Percentiles rank a stretch among this genome's conserved stretches.
phyloP scores from a whole-genome alignment of 345 rosid genomes.

The Eucalyptus marginata region DNA sequence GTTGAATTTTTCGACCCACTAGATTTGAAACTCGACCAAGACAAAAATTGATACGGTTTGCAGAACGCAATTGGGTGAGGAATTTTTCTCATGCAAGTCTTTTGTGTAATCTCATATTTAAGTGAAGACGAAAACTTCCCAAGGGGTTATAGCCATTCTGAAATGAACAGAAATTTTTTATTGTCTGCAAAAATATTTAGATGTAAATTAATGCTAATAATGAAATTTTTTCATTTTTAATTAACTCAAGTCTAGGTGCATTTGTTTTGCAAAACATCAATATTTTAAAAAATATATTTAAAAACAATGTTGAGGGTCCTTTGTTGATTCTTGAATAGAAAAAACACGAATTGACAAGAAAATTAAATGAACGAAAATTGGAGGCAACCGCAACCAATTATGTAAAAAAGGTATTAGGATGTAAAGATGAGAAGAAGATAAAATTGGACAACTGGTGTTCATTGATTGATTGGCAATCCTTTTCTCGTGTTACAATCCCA shows the following conservation, averaged over 20 bases:
- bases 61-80: neutral
- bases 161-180: neutral
- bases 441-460: rapidly evolving
- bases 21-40: neutral
- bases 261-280: no score
- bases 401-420: neutral
- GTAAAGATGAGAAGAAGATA: neutral
- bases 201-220: neutral
- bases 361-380: neutral
- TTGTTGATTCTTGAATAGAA: neutral
- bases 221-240: neutral
- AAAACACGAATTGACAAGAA: neutral
- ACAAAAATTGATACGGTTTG: neutral
- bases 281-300: no score
- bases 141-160: neutral
- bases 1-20: neutral
- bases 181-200: rapidly evolving
- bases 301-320: neutral
- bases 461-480: neutral
- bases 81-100: neutral
- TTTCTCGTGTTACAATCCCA: neutral
- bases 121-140: neutral
- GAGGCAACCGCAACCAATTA: neutral
- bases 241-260: no score
- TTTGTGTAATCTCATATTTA: neutral